Conservation (phyloP, 2,329 filamentous ascomycete species). For the Fusarium nelsonii region DNA sequence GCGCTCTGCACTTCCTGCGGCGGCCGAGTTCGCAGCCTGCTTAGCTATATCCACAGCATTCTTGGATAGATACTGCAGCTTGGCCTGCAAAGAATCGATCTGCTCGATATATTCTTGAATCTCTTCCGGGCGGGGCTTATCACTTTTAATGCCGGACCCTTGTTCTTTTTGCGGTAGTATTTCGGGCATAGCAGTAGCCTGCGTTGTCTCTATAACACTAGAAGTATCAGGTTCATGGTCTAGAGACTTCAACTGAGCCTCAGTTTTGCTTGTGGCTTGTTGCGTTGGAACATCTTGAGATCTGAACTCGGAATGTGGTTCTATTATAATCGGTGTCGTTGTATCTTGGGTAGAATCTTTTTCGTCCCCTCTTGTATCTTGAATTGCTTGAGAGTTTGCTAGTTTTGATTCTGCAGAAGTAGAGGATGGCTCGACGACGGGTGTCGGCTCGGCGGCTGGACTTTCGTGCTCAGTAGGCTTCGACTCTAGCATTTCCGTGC, state of each 20-base stretch:
- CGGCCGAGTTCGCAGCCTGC: slow-evolving; percentile 71
- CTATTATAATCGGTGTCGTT: slow-evolving; percentile 19
- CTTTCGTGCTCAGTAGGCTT: slow-evolving; percentile 27
- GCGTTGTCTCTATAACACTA: slow-evolving; percentile 8
- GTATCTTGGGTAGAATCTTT: slow-evolving; percentile 2
- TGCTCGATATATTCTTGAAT: slow-evolving; percentile 85
- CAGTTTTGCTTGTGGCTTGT: slow-evolving; percentile 1
- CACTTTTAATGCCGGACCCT: slow-evolving; percentile 45
- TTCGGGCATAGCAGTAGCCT: neutral
- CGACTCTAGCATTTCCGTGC: slow-evolving; percentile 21
- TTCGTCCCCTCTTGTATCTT: slow-evolving; percentile 7
- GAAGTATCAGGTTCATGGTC: neutral
- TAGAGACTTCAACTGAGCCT: slow-evolving; percentile 2
- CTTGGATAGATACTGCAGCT: slow-evolving; percentile 87
- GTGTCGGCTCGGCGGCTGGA: slow-evolving; percentile 9
- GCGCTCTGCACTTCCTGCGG: slow-evolving; percentile 76
- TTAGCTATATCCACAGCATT: slow-evolving; percentile 82
- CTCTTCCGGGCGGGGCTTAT: slow-evolving; percentile 76
- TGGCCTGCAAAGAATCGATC: slow-evolving; percentile 91
- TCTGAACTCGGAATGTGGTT: slow-evolving; percentile 10
- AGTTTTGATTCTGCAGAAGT: neutral
- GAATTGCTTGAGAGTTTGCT: neutral
- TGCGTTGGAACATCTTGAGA: slow-evolving; percentile 6
- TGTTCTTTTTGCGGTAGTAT: slow-evolving; percentile 21
- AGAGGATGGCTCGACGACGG: slow-evolving; percentile 3